A percentile compares a stretch with the other conserved stretches of the same genome.
phyloP scores from a whole-genome alignment of 2,329 filamentous ascomycete genomes.

The Xylariaceae sp. region DNA sequence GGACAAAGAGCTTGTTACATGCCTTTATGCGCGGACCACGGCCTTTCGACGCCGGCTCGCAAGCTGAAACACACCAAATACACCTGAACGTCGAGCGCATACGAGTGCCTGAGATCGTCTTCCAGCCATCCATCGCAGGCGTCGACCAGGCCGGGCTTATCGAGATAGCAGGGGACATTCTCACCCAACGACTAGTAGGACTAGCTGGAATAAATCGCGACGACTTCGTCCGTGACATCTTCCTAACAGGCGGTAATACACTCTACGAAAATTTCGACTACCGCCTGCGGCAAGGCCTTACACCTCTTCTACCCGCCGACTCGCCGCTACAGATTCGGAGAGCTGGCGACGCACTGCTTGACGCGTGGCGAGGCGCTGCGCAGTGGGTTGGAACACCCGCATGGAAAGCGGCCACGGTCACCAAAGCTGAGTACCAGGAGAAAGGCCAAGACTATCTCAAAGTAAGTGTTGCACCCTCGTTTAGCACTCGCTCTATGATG shows the following conservation, averaged over 20 bases:
- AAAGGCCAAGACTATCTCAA: constrained; percentile 95
- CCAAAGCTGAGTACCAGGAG: constrained; percentile 84
- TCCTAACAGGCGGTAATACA: constrained; percentile 92
- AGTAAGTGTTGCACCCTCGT: constrained; percentile 54
- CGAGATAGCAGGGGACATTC: constrained; percentile 89
- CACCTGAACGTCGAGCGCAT: constrained; percentile 98
- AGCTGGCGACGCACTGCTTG: constrained; percentile 78
- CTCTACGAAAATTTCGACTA: constrained; percentile 88
- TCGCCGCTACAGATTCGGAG: constrained; percentile 72
- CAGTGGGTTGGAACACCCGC: constrained; percentile 73
- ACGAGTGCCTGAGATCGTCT: constrained; percentile 89
- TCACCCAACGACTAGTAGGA: constrained; percentile 77
- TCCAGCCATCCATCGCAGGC: constrained; percentile 90
- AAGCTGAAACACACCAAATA: constrained; percentile 82
- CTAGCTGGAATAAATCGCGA: constrained; percentile 60
- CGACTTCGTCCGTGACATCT: constrained; percentile 82
- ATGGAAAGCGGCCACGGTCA: constrained; percentile 72
- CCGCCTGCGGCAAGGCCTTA: constrained; percentile 74
- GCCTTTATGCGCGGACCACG: constrained; percentile 88
- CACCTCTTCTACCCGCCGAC: constrained; percentile 73
- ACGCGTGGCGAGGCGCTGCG: constrained; percentile 94
- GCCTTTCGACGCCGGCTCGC: constrained; percentile 80
- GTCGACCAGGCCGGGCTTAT: constrained; percentile 92
- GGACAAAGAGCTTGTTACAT: constrained; percentile 90
- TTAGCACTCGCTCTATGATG: constrained; percentile 15